Base-by-base conservation (phyloP, 1,139 yeast species). In the Magnusiomyces suaveolens region DNA sequence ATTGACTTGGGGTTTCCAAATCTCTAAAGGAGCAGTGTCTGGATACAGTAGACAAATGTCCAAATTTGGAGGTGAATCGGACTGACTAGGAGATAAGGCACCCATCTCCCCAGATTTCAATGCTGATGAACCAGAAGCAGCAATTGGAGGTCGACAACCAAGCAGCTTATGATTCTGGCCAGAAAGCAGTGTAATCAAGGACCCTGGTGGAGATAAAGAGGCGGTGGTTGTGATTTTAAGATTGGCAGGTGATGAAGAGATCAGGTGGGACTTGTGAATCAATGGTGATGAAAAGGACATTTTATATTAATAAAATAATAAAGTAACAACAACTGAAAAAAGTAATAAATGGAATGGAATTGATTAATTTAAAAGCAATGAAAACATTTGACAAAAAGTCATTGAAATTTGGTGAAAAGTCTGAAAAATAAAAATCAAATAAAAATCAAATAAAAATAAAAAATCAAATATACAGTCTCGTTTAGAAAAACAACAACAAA, bases 1-100 rank as follows among this genome's bases (percentile, higher is more conserved):
- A 56, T 69, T 71, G 49, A 70, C 53, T 59, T 70, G 73, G 0
- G 72, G 72, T 44, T 72, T 59, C 74, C 74, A 71, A 3, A 67
- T 63, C 16, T 64, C 58, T 39, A 72, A 58, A 3, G 73, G 73
- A 1, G 74, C 74, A 12, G 74, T 70, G 59, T 70, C 74, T n/a
- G 74, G 70, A 54, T 67, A 70, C 44, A 70, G 61, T 49, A 69
- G 70, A 63, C 47, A 63, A 52, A 33, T 62, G 33, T 29, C 33
- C 10, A 29, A 12, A 12, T 29, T 29, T 29, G 33, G 33, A 29
- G 33, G 33, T 29, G 33, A 6, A 12, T 29, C 10, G 33, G 33
- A 6, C 12, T 29, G 33, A 29, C 12, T 29, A 29, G 6, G 6
- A 29, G 33, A 29, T 29, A 29, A 29, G 33, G 33, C 33, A 29